Conservation (phyloP, 768 basidiomycete genomes). For the Russula lepida region DNA sequence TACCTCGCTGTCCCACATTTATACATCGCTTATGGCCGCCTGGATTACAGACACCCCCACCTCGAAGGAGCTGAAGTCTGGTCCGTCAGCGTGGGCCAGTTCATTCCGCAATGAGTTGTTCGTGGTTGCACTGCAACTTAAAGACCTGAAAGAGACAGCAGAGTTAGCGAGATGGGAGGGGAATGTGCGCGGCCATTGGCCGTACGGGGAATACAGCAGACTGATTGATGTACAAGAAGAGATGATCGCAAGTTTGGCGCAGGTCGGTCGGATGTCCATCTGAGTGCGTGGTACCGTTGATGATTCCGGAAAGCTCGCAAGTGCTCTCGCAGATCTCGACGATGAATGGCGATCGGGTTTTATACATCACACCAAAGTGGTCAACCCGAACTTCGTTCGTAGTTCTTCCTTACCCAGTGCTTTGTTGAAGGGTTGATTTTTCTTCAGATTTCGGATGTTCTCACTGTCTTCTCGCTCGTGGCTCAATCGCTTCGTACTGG, state of each 20-base stretch:
- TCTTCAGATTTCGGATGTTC: conserved; percentile 35
- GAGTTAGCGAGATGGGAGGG: conserved; percentile 39
- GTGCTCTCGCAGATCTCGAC: conserved; percentile 37
- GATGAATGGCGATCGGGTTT: conserved; percentile 34
- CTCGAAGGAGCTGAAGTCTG: conserved; percentile 13
- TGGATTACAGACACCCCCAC: conserved; percentile 30
- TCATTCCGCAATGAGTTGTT: conserved; percentile 28
- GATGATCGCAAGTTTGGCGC: conserved; percentile 33
- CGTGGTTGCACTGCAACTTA: conserved; percentile 28
- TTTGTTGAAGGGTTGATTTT: neutral
- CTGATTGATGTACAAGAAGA: conserved; percentile 36
- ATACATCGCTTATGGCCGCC: conserved; percentile 34
- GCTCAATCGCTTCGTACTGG: conserved; percentile 39
- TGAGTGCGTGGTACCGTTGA: neutral
- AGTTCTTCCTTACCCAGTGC: neutral
- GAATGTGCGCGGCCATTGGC: conserved; percentile 46
- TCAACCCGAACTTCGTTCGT: conserved; percentile 49
- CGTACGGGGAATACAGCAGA: conserved; percentile 37
- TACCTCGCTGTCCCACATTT: conserved; percentile 34
- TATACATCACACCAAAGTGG: conserved; percentile 37
- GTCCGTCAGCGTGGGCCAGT: conserved; percentile 22
- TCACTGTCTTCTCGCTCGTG: conserved; percentile 31
- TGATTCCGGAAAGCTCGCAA: conserved; percentile 28
- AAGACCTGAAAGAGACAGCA: conserved; percentile 30
- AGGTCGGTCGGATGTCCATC: conserved; percentile 25